These are phyloP conservation scores for Citrus unshiu DNA, from an alignment of 345 rosid species.

Conservation along the genomic window DNA sequence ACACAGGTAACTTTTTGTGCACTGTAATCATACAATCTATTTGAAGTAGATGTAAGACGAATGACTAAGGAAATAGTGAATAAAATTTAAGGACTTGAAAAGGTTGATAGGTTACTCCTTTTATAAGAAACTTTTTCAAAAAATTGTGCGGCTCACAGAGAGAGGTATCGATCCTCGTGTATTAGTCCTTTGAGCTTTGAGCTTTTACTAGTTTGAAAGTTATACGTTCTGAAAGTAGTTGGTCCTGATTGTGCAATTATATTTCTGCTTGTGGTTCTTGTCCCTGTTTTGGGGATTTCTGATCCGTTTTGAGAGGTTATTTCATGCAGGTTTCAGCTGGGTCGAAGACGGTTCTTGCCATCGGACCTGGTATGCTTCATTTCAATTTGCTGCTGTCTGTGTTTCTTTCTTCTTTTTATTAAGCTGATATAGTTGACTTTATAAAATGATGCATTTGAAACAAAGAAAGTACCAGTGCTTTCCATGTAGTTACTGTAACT, in stretches of 20 bases:
- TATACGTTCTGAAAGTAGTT: neutral
- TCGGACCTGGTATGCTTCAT: slow-evolving; percentile 70
- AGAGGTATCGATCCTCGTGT: neutral
- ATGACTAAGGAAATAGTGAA: neutral
- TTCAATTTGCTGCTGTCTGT: neutral
- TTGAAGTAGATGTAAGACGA: neutral
- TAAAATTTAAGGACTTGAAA: neutral
- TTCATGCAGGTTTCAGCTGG: slow-evolving; percentile 70
- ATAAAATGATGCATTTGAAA: neutral
- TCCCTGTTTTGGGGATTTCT: neutral
- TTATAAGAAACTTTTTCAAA: neutral
- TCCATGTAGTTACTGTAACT: neutral
- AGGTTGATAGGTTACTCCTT: neutral
- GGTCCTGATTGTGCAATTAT: neutral
- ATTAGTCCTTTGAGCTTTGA: neutral
- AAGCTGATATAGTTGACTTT: neutral
- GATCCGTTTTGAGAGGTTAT: neutral
- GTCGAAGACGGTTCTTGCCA: slow-evolving; percentile 81
- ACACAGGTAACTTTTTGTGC: slow-evolving; percentile 53
- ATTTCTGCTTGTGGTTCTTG: neutral
- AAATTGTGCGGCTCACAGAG: neutral
- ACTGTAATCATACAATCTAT: neutral
- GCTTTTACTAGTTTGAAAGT: neutral
- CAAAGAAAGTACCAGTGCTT: neutral
- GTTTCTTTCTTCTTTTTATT: neutral